Percentiles rank a stretch among this genome's conserved stretches.
Conservation (phyloP, 2,329 filamentous ascomycete species). For the Ophiostoma ulmi region DNA sequence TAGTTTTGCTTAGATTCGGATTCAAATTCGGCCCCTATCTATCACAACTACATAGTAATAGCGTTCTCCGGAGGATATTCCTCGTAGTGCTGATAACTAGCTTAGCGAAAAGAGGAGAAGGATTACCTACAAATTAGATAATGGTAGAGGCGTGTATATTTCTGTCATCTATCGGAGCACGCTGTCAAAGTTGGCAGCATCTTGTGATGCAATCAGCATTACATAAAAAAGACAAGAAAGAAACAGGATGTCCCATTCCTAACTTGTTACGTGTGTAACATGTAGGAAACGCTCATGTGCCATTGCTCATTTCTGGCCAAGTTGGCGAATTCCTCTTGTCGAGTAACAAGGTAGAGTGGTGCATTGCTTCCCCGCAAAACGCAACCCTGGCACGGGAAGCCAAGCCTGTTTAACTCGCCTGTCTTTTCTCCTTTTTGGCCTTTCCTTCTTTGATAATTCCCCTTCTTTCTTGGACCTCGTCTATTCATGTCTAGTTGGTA, state of each 20-base stretch:
- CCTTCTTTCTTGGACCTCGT: neutral
- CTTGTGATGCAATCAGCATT: neutral
- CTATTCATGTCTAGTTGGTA: neutral
- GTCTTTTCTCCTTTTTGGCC: neutral
- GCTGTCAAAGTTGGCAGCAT: neutral
- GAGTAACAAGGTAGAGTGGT: neutral
- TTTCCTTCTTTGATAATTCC: neutral
- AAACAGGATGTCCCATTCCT: neutral
- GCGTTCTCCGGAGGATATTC: neutral
- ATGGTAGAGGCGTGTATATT: neutral
- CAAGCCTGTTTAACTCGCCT: neutral
- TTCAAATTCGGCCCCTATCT: neutral
- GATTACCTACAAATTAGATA: slow-evolving; percentile 6
- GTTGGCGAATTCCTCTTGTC: neutral
- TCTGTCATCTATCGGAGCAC: neutral
- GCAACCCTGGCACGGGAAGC: slow-evolving; percentile 10
- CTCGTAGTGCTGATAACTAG: neutral
- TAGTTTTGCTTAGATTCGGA: neutral
- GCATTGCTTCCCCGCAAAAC: slow-evolving; percentile 12
- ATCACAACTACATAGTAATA: neutral
- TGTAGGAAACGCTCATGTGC: neutral
- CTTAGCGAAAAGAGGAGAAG: neutral
- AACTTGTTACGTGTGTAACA: neutral
- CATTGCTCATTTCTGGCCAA: slow-evolving; percentile 7
- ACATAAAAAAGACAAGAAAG: neutral